Percentiles rank a stretch among this genome's conserved stretches.
phyloP scores from a whole-genome alignment of 495 filamentous ascomycete genomes.

The Xylaria intraflava region DNA sequence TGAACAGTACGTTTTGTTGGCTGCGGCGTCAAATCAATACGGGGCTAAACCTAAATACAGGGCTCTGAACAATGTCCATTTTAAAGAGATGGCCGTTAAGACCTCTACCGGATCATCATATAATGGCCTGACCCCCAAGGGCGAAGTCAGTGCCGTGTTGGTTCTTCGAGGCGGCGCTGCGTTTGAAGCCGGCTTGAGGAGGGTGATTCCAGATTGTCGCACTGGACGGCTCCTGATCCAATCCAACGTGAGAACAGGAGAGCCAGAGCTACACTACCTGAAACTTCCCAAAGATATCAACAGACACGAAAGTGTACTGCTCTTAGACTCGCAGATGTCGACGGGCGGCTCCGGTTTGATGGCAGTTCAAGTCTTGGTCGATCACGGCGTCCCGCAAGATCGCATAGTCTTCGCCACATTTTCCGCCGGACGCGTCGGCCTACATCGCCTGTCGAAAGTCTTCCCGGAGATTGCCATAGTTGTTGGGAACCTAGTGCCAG shows the following conservation, averaged over 20 bases:
- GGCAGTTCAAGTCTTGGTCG: slow-evolving; percentile 88
- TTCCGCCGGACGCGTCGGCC: slow-evolving; percentile 69
- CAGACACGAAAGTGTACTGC: slow-evolving; percentile 67
- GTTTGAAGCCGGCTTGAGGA: slow-evolving; percentile 78
- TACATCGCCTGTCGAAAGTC: slow-evolving; percentile 76
- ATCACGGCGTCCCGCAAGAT: slow-evolving; percentile 84
- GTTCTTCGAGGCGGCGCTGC: slow-evolving; percentile 81
- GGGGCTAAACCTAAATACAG: slow-evolving; percentile 30
- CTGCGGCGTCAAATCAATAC: neutral
- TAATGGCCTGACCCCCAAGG: slow-evolving; percentile 57
- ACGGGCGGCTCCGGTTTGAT: slow-evolving; percentile 90
- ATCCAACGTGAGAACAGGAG: slow-evolving; percentile 72
- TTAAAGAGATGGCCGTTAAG: slow-evolving; percentile 50
- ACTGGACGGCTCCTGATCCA: slow-evolving; percentile 88
- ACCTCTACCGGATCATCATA: slow-evolving; percentile 66
- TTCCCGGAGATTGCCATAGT: slow-evolving; percentile 82
- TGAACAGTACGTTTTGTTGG: slow-evolving; percentile 53
- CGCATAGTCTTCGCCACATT: slow-evolving; percentile 86
- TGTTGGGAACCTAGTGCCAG: slow-evolving; percentile 68
- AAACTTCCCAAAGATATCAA: slow-evolving; percentile 66
- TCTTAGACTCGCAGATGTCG: slow-evolving; percentile 91
- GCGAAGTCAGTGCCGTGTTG: slow-evolving; percentile 76
- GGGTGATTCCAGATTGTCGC: slow-evolving; percentile 85
- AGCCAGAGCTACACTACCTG: slow-evolving; percentile 86
- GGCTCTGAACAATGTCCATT: slow-evolving; percentile 65